Evolutionary conservation across 192 early-diverging fungal genomes (phyloP).

Genomic region (Phlyctochytrium bullatum): DNA sequence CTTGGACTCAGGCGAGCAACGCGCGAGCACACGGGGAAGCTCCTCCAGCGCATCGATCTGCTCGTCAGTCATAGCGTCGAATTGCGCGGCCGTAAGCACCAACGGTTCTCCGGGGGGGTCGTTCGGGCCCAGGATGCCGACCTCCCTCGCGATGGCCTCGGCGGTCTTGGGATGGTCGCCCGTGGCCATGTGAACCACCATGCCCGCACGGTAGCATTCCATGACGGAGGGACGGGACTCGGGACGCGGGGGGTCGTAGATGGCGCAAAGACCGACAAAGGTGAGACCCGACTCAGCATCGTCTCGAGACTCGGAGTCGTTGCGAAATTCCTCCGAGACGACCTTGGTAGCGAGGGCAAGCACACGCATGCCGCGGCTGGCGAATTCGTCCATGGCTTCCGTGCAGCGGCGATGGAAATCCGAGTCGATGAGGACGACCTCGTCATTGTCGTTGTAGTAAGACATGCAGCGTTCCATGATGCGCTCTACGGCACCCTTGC

Average conservation of each 20-base stretch:
- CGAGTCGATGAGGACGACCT: conserved; percentile 62
- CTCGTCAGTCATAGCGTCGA: conserved; percentile 72
- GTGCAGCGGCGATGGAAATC: conserved; percentile 60
- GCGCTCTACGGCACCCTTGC: conserved; percentile 95
- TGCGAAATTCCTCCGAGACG: conserved; percentile 54
- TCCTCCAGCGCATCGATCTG: conserved; percentile 49
- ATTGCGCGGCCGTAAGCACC: conserved; percentile 91
- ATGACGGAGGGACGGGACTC: conserved; percentile 82
- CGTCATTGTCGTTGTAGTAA: conserved; percentile 47
- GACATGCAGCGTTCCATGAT: conserved; percentile 82
- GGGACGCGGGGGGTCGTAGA: conserved; percentile 96
- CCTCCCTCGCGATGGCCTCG: conserved; percentile 90
- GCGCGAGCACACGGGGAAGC: conserved; percentile 68
- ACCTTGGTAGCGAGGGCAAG: conserved; percentile 80
- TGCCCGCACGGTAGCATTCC: conserved; percentile 90
- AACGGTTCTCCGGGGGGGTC: conserved; percentile 65
- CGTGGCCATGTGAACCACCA: conserved; percentile 97
- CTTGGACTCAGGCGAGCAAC: conserved; percentile 89
- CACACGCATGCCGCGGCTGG: conserved; percentile 76
- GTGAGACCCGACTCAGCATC: conserved; percentile 65
- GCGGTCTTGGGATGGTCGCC: conserved; percentile 98
- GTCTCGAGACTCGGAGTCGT: conserved; percentile 13
- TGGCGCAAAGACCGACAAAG: conserved; percentile 92
- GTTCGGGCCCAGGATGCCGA: conserved; percentile 76
- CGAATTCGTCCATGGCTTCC: conserved; percentile 73